Percentiles rank a stretch among this genome's conserved stretches.
phyloP scores from a whole-genome alignment of 2,329 filamentous ascomycete genomes.

The Paecilomyces dactylethromorphus region DNA sequence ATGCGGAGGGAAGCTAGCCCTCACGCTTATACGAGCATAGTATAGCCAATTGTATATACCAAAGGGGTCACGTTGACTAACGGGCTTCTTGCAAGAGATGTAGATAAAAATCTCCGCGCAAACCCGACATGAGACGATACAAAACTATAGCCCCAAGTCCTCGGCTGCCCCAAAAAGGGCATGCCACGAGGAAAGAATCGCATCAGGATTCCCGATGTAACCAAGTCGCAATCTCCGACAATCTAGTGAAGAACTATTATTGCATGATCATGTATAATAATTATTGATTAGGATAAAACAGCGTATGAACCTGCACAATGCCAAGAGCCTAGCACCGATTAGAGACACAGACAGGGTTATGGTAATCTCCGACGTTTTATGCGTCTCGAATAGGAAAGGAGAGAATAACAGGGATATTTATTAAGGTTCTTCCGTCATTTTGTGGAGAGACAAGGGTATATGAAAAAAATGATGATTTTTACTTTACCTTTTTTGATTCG shows the following conservation, averaged over 20 bases:
- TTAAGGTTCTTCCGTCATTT: background rate
- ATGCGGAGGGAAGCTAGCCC: background rate
- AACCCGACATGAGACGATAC: background rate
- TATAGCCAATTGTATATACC: too few relatives aligned
- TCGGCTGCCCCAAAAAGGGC: background rate
- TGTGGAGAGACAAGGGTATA: background rate
- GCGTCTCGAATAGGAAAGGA: background rate
- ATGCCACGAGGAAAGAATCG: background rate
- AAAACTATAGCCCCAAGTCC: background rate
- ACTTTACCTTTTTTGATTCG: background rate
- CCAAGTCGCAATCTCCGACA: background rate
- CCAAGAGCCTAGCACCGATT: background rate
- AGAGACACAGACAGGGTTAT: background rate
- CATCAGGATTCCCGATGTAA: background rate
- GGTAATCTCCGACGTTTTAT: background rate
- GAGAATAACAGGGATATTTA: background rate
- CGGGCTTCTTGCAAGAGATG: too few relatives aligned
- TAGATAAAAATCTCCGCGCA: background rate
- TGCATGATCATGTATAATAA: background rate
- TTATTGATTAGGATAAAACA: background rate
- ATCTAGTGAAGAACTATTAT: background rate
- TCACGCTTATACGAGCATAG: too few relatives aligned
- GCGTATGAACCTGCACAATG: background rate
- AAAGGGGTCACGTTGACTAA: too few relatives aligned
- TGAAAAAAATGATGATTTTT: background rate